Base-by-base conservation (phyloP, 257 asterid species). In the Solanum corneliomulleri region DNA sequence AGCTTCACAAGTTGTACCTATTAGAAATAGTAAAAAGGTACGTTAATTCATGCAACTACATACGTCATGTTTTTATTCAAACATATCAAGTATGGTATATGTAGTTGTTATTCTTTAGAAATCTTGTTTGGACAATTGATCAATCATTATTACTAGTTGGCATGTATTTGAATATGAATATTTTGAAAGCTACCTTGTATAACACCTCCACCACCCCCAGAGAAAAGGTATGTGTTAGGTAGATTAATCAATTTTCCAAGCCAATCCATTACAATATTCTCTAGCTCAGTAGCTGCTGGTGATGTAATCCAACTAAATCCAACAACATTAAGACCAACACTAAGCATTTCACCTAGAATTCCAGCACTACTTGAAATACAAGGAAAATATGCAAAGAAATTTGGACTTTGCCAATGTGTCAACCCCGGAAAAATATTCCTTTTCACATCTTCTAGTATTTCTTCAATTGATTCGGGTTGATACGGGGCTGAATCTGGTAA, bases 351-450 rank as follows among this genome's bases (percentile, higher is more conserved):
- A 10, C 91, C 89, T 1, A 89, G 37, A 52, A 62, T n/a, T n/a
- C 70, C 70, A 62, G 70, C 70, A 23, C 31, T 62, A 25, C 31
- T 23, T 23, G 31, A 84, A 82, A 33, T 58, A 31, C 86, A 74
- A 5, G 76, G 83, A 20, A 89, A 83, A 11, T 86, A 82, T 20
- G 89, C 91, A 44, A 89, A 89, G 18, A 74, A 78, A 31, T 37
- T 89, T 3, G 91, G 91, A 45, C 86, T 89, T 33, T 89, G 89
- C 84, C 89, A 86, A 84, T 89, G 88, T 4, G 91, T 89, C 7
- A 89, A 89, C 7, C 98, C 95, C 0, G 93, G 96, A 12, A 95
- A 91, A 42, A 95, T 95, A 66, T 93, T 93, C 13, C 84, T 92
- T 12, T 92, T 92, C 9, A 95, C 92, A 45, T 95, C 95, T 12